These are phyloP conservation scores for Tricholoma sp. DNA, from an alignment of 768 basidiomycete genomes.

Conservation along the genomic window DNA sequence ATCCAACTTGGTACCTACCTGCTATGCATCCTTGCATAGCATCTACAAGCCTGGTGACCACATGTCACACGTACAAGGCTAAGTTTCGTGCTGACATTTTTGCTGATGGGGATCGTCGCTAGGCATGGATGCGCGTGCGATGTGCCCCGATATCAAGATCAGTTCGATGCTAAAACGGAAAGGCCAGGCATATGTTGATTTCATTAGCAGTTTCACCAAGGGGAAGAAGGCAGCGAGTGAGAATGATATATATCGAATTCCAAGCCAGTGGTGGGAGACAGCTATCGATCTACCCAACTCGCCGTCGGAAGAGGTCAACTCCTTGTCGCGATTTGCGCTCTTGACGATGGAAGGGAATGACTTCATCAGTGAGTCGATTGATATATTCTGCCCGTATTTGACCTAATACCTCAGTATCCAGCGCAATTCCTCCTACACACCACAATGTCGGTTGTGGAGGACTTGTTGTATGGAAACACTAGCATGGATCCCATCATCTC, in stretches of 20 bases:
- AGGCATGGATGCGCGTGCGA: conserved; percentile 10
- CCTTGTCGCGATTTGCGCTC: conserved; percentile 1
- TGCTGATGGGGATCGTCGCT: no score
- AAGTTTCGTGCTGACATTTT: no score
- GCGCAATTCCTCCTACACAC: conserved; percentile 4
- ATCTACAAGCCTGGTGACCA: no score
- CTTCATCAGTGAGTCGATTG: conserved; percentile 11
- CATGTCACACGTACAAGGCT: no score
- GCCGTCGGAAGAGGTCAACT: not conserved
- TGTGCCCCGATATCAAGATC: conserved; percentile 15
- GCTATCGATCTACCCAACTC: conserved; percentile 3
- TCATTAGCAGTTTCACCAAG: conserved; percentile 1
- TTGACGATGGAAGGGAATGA: conserved; percentile 12
- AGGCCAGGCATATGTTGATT: conserved; percentile 1
- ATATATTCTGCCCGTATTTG: not conserved
- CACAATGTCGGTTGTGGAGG: conserved; percentile 3
- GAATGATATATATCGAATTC: conserved; percentile 6
- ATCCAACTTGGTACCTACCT: no score
- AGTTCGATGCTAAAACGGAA: conserved; percentile 6
- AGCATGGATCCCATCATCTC: not conserved
- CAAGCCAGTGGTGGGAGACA: conserved; percentile 16
- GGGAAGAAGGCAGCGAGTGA: not conserved
- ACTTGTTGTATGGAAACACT: not conserved
- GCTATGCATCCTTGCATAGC: no score
- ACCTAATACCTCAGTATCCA: not conserved